These are phyloP conservation scores for Amoebophrya sp. DNA, from an alignment of 169 alveolate species.

Conservation along the genomic window DNA sequence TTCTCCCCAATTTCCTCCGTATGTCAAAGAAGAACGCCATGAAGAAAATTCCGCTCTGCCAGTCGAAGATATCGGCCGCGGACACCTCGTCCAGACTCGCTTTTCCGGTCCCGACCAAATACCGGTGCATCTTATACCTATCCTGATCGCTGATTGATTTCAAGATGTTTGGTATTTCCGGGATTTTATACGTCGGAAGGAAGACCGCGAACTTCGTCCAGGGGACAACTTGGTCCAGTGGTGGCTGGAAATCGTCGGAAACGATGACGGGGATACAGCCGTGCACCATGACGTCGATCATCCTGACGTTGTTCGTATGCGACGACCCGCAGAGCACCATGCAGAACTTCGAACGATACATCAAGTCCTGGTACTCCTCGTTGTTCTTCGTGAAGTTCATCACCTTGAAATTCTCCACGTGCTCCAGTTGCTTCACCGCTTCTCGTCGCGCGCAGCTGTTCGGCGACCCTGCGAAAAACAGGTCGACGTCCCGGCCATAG, in stretches of 20 bases:
- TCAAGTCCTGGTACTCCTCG: conserved; percentile 41
- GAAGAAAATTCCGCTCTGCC: conserved; percentile 14
- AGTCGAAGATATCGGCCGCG: conserved; percentile 8
- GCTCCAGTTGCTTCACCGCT: neutral
- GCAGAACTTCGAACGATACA: conserved; percentile 46
- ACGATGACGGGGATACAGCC: conserved; percentile 50
- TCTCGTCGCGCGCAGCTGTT: conserved; percentile 47
- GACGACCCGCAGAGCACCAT: conserved; percentile 49
- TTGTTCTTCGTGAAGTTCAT: conserved; percentile 30
- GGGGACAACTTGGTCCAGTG: conserved; percentile 32
- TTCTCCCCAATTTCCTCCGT: neutral
- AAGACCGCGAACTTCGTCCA: conserved; percentile 20
- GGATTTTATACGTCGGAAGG: neutral
- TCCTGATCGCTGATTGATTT: neutral
- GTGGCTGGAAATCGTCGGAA: conserved; percentile 50
- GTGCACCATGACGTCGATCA: conserved; percentile 42
- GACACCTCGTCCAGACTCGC: neutral
- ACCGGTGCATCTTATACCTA: neutral
- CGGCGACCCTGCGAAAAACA: conserved; percentile 50
- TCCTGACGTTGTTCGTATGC: conserved; percentile 50
- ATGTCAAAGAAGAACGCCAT: neutral
- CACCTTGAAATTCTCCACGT: conserved; percentile 22
- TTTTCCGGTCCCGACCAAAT: neutral
- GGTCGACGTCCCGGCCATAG: conserved; percentile 34
- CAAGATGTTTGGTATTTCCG: neutral